Evolutionary conservation across 495 filamentous ascomycete genomes (phyloP), one percentile per base, ranked within the genome.

Genomic region (Neurospora sp.): DNA sequence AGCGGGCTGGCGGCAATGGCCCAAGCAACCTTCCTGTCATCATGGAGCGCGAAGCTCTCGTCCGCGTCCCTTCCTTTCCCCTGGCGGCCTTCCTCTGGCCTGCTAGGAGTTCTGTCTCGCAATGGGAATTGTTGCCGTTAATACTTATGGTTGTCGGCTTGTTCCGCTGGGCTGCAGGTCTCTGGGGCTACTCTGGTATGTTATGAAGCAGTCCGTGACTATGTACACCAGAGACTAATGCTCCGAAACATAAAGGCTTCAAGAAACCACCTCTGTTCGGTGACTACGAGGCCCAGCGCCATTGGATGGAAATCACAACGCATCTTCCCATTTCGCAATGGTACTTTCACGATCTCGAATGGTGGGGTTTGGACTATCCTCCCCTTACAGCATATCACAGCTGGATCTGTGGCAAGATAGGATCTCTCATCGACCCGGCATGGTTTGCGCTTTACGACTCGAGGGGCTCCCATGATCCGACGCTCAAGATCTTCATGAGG

Each of bases 331-430:
- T 97, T 48, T 93, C 92, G 5, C 92, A 96, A 78, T 99, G 96
- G 96, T 98, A 99, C 81, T 96, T 94, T 78, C 93, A 98, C 82
- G 94, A 99, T 79, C 83, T 98, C 71, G 85, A 95, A 76, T 99
- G 96, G 89, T 99, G 96, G 96, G 96, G 96, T 0, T 86, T 99
- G 72, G 96, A 99, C 79, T 99, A 99, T 80, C 96, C 96, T 53
- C 96, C 96, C 40, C 88, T 99, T 85, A 98, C 96, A 18, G 96
- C 96, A 69, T 98, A 98, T 80, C 96, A 99, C 81, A 97, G 94
- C 85, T 98, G 94, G 96, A 78, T 96, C 11, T 82, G 95, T 71
- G 96, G 96, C 40, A 93, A 91, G 78, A 90, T 98, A 79, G 96
- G 96, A 20, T 86, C 89, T 53, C 77, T 88, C 40, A 90, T 98